Conservation (phyloP, 768 basidiomycete species). For the Leccinum uliginosum region DNA sequence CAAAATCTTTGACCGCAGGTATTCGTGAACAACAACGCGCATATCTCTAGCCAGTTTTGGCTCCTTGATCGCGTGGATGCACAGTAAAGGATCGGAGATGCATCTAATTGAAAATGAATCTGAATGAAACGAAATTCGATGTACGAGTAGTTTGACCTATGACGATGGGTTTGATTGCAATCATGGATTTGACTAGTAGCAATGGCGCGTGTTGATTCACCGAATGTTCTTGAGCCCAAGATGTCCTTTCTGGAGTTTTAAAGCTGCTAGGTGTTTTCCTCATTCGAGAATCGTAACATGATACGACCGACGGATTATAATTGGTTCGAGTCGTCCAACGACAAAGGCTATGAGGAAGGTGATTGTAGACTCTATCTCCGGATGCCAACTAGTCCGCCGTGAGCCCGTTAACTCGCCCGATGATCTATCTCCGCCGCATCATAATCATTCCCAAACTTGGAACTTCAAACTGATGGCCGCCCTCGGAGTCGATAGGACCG, state of each 20-base stretch:
- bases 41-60: not conserved
- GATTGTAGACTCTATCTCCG: no score
- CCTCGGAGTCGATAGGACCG: no score
- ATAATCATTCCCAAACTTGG: no score
- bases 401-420: no score
- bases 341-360: no score
- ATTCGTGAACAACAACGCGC: not conserved
- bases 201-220: not conserved
- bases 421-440: no score
- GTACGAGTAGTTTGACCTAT: not conserved
- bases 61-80: not conserved
- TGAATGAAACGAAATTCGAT: not conserved
- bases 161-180: not conserved
- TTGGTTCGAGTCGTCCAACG: no score
- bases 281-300: not conserved
- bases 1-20: not conserved
- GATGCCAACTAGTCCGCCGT: no score
- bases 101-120: not conserved
- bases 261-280: not conserved
- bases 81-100: not conserved
- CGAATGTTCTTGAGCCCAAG: not conserved
- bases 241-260: not conserved
- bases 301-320: no score
- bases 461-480: no score
- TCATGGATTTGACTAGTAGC: not conserved